Conservation (phyloP, 345 rosid genomes). For the Microcos paniculata region DNA sequence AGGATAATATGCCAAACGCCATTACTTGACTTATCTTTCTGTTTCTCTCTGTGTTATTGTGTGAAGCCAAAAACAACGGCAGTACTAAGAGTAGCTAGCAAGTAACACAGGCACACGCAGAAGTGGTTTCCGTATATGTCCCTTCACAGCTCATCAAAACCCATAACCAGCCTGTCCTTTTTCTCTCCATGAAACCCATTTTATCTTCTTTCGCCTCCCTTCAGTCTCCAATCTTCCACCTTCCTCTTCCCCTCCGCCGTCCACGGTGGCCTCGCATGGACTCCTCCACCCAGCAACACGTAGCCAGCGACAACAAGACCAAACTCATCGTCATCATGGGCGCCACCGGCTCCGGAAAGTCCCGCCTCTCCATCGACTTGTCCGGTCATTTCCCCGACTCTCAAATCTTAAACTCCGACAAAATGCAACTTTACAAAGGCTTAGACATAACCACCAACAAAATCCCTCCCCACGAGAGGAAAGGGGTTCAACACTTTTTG, state of each 20-base stretch:
- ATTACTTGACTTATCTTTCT: background rate
- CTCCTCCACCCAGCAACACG: slow-evolving; percentile 13
- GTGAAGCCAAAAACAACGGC: slow-evolving; percentile 13
- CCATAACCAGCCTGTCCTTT: slow-evolving; percentile 17
- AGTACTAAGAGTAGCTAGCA: background rate
- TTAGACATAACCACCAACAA: slow-evolving; percentile 89
- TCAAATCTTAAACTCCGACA: slow-evolving; percentile 85
- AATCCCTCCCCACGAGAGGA: slow-evolving; percentile 53
- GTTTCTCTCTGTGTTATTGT: background rate
- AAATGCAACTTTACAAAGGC: slow-evolving; percentile 78
- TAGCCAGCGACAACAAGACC: slow-evolving; percentile 33
- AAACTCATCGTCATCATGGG: slow-evolving; percentile 81
- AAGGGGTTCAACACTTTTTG: slow-evolving; percentile 71
- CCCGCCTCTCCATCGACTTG: slow-evolving; percentile 77
- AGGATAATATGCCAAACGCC: slow-evolving; percentile 1
- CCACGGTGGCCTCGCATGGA: slow-evolving; percentile 15
- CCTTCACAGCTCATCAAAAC: slow-evolving; percentile 16
- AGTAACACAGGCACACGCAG: slow-evolving; percentile 1
- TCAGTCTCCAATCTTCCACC: background rate
- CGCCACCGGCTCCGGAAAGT: slow-evolving; percentile 87
- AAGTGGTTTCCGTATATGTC: slow-evolving; percentile 2
- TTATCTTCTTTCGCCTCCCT: slow-evolving; percentile 4
- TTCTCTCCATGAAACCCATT: background rate
- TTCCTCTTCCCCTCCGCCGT: slow-evolving; percentile 9
- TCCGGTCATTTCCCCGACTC: slow-evolving; percentile 44